Evolutionary conservation across 2,329 filamentous ascomycete genomes (phyloP).

Genomic region (Ophiostoma fasciatum): DNA sequence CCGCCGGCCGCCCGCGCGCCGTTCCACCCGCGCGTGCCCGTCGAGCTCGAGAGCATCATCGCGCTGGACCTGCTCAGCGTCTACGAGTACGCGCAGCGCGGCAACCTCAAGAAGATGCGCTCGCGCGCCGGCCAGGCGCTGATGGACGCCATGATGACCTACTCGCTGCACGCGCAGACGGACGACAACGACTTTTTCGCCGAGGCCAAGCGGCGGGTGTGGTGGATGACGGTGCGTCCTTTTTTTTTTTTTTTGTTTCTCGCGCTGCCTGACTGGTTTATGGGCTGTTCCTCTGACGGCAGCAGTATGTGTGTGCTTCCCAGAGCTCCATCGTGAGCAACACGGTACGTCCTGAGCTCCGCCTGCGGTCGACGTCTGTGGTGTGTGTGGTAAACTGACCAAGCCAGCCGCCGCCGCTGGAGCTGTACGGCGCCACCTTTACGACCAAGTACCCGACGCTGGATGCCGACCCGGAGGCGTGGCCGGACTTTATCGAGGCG

Average conservation of each 20-base stretch:
- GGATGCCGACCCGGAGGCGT: slow-evolving; percentile 28
- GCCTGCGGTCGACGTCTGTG: no score
- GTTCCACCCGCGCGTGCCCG: slow-evolving; percentile 28
- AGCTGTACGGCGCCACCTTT: slow-evolving; percentile 21
- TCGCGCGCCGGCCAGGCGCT: slow-evolving; percentile 32
- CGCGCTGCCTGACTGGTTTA: slow-evolving; percentile 19
- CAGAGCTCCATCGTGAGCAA: slow-evolving; percentile 37
- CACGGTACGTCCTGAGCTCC: slow-evolving; percentile 23
- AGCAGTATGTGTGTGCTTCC: slow-evolving; percentile 34
- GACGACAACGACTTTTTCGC: slow-evolving; percentile 26
- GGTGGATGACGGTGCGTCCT: slow-evolving; percentile 35
- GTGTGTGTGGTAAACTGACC: not conserved
- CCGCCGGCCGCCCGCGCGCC: slow-evolving; percentile 18
- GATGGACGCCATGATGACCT: slow-evolving; percentile 30
- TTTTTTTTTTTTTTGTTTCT: not conserved
- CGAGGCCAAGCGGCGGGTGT: slow-evolving; percentile 31
- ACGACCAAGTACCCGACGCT: slow-evolving; percentile 28
- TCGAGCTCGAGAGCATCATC: slow-evolving; percentile 32
- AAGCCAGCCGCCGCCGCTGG: slow-evolving; percentile 10
- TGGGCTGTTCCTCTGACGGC: no score
- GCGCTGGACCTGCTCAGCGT: slow-evolving; percentile 32
- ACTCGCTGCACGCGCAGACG: slow-evolving; percentile 25
- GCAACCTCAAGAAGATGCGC: slow-evolving; percentile 37
- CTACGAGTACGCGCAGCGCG: slow-evolving; percentile 38
- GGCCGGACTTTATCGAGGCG: slow-evolving; percentile 27